Evolutionary conservation across 306 rosid species (phyloP).

Genomic region (Clitoria ternatea): DNA sequence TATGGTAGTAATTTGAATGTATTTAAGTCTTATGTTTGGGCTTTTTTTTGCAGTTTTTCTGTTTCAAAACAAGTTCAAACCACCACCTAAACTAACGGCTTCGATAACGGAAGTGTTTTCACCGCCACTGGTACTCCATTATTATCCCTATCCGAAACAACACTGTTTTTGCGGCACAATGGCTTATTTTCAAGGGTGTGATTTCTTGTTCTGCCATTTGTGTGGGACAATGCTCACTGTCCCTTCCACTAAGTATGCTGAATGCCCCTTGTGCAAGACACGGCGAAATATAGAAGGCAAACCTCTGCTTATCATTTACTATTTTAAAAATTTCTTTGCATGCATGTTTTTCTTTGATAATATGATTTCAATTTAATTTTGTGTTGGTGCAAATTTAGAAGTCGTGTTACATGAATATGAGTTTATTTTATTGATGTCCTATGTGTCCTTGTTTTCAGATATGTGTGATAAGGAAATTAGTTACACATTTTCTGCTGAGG

Average conservation of each 20-base stretch:
- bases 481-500: conserved; percentile 24
- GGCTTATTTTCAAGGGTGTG: conserved; percentile 34
- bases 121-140: no score
- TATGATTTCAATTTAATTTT: neutral
- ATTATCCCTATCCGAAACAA: no score
- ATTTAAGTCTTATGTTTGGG: no score
- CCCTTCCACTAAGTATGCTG: conserved; percentile 24
- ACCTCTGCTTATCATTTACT: neutral
- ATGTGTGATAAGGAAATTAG: conserved; percentile 20
- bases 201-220: conserved; percentile 36
- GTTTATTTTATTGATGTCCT: neutral
- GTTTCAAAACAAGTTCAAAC: no score
- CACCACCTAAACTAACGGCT: no score
- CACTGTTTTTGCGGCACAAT: neutral
- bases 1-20: no score
- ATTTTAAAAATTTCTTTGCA: neutral
- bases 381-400: neutral
- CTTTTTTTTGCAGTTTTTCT: no score
- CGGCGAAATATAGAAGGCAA: conserved; percentile 7
- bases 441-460: neutral
- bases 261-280: conserved; percentile 35
- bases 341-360: neutral
- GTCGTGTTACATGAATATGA: neutral
- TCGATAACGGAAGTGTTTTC: no score
- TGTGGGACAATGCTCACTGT: conserved; percentile 37